phyloP scores from a whole-genome alignment of 2,329 filamentous ascomycete genomes.

The Fusarium illudens region DNA sequence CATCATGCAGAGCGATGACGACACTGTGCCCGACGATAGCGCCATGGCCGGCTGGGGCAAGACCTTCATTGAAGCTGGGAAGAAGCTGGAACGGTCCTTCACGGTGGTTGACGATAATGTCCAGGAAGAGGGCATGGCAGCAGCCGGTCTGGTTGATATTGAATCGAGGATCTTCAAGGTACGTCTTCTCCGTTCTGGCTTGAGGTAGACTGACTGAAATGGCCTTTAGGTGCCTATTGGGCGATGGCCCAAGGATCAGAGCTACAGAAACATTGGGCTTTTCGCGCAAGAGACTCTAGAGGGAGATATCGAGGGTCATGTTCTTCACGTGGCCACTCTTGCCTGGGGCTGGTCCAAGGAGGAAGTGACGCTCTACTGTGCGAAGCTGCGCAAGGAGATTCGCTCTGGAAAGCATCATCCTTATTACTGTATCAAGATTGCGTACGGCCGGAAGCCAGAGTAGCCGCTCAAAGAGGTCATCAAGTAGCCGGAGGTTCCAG shows the following conservation, averaged over 20 bases:
- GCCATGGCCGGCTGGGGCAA: neutral
- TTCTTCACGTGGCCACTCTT: neutral
- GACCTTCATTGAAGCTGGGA: neutral
- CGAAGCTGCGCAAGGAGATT: neutral
- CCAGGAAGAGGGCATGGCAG: neutral
- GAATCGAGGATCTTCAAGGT: slow-evolving; percentile 7
- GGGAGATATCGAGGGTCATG: slow-evolving; percentile 11
- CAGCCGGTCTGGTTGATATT: neutral
- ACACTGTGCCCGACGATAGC: neutral
- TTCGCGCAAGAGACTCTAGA: slow-evolving; percentile 1
- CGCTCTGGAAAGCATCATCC: neutral
- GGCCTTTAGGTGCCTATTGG: slow-evolving; percentile 3
- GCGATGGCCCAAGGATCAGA: slow-evolving; percentile 6
- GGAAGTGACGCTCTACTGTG: neutral
- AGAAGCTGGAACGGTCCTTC: neutral
- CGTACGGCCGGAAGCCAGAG: neutral
- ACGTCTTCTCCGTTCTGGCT: neutral
- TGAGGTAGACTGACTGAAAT: neutral
- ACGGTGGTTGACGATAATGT: neutral
- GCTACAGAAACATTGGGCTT: neutral
- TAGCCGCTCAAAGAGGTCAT: neutral
- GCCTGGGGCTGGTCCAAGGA: neutral
- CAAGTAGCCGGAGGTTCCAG: neutral
- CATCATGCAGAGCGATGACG: neutral
- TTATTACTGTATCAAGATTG: neutral